phyloP scores from a whole-genome alignment of 305 asterid genomes.

The Fraxinus sp. region DNA sequence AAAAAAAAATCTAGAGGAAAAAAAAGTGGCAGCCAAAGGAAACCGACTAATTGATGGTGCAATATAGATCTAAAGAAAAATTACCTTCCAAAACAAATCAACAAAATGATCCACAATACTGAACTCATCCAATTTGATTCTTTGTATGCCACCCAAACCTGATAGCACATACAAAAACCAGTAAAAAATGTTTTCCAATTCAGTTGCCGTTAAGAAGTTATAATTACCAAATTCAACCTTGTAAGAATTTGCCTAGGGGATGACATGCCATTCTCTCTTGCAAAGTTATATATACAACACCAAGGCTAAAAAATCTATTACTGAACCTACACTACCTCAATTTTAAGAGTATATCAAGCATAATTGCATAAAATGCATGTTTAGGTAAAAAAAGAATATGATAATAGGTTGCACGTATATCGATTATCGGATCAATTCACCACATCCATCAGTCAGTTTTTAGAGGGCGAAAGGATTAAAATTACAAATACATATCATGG shows the following conservation, averaged over 20 bases:
- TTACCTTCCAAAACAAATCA: constrained; percentile 82
- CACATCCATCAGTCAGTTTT: not conserved
- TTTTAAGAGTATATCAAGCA: not conserved
- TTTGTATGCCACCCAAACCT: constrained; percentile 92
- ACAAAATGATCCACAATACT: constrained; percentile 57
- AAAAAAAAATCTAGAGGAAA: not conserved
- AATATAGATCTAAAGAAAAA: not conserved
- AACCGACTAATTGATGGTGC: not conserved
- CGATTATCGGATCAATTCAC: not conserved
- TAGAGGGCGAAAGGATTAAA: not conserved
- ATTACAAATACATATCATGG: not conserved
- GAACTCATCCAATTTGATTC: constrained; percentile 57
- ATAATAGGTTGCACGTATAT: not conserved
- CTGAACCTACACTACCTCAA: not conserved
- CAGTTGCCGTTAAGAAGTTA: not conserved
- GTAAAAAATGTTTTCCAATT: not conserved
- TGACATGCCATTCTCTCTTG: not conserved
- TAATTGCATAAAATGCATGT: not conserved
- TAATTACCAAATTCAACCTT: not conserved
- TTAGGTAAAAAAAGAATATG: not conserved
- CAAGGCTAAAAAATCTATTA: not conserved
- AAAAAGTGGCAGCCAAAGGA: not conserved
- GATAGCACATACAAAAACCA: constrained; percentile 20
- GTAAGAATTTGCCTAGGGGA: not conserved
- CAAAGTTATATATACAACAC: not conserved